Evolutionary conservation across 2,329 filamentous ascomycete genomes (phyloP).

Genomic region (Aspergillus cejpii): DNA sequence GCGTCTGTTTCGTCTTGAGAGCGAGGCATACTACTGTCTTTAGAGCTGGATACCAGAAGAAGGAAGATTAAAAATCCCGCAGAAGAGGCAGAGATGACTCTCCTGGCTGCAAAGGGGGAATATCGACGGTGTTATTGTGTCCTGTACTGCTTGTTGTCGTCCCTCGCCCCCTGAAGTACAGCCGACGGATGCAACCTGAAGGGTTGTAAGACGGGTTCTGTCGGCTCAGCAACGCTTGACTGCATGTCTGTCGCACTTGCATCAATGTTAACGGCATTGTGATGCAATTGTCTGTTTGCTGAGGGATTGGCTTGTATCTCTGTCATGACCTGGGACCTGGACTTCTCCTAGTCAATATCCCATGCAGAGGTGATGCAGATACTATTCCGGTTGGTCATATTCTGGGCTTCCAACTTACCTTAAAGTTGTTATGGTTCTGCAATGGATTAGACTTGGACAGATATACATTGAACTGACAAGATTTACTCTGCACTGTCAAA

Average conservation of each 20-base stretch:
- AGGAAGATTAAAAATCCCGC: background rate
- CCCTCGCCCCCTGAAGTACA: background rate
- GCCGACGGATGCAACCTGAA: background rate
- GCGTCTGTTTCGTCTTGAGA: background rate
- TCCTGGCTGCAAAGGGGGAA: too few species aligned
- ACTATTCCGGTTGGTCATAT: background rate
- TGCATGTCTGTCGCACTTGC: constrained; percentile 4
- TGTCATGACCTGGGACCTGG: too few species aligned
- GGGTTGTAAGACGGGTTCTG: constrained; percentile 1
- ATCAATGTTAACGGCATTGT: background rate
- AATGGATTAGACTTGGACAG: background rate
- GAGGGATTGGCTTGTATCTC: constrained; percentile 5
- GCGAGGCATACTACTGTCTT: too few species aligned
- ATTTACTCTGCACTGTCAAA: background rate
- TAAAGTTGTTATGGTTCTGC: too few species aligned
- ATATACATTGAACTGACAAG: background rate
- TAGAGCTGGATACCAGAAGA: too few species aligned
- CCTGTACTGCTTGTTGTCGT: background rate
- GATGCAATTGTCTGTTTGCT: background rate
- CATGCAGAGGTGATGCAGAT: background rate
- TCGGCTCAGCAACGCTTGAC: constrained; percentile 1
- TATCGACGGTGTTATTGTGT: background rate
- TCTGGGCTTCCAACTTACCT: background rate
- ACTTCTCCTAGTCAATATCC: too few species aligned
- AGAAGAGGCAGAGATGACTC: too few species aligned